Percentiles rank a stretch among this genome's conserved stretches.
These are phyloP conservation scores for Heliamphora exappendiculata DNA, from an alignment of 148 eudicot species.

Conservation along the genomic window DNA sequence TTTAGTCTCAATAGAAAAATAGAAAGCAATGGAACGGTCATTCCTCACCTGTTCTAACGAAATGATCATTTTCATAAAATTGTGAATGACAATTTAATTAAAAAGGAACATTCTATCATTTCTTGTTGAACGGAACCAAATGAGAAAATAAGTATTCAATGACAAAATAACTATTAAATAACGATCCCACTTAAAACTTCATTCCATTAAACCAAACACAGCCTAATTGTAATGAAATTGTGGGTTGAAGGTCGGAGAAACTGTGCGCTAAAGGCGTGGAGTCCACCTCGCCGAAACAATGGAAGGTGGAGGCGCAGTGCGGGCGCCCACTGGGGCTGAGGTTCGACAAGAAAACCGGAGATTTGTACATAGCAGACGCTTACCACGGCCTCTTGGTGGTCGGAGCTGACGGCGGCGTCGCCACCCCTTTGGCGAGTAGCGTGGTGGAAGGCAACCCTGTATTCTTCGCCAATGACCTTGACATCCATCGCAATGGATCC, in stretches of 20 bases:
- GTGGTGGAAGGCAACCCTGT: constrained; percentile 56
- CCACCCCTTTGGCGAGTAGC: constrained; percentile 54
- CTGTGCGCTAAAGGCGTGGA: constrained; percentile 58
- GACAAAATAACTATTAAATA: too few relatives aligned
- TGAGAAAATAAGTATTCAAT: too few relatives aligned
- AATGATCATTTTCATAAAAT: too few relatives aligned
- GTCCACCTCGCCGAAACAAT: constrained; percentile 76
- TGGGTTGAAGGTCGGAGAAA: constrained; percentile 52
- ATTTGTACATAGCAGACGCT: constrained; percentile 84
- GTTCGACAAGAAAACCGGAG: constrained; percentile 50
- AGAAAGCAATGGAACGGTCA: too few relatives aligned
- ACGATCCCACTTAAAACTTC: too few relatives aligned
- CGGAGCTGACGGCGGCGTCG: constrained; percentile 78
- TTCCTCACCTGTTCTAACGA: too few relatives aligned
- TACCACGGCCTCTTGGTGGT: constrained; percentile 74
- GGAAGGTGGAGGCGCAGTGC: constrained; percentile 54
- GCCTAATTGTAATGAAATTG: not conserved
- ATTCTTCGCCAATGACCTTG: constrained; percentile 88
- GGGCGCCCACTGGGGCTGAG: constrained; percentile 87
- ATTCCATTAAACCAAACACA: not conserved
- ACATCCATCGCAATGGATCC: constrained; percentile 79
- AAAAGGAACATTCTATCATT: too few relatives aligned
- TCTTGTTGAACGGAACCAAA: too few relatives aligned
- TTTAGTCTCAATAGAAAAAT: too few relatives aligned
- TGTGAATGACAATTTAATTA: too few relatives aligned